Percentiles rank a stretch among this genome's conserved stretches.
These are phyloP conservation scores for Hypomontagnella submonticulosa DNA, from an alignment of 495 filamentous ascomycete genomes.

Conservation along the genomic window DNA sequence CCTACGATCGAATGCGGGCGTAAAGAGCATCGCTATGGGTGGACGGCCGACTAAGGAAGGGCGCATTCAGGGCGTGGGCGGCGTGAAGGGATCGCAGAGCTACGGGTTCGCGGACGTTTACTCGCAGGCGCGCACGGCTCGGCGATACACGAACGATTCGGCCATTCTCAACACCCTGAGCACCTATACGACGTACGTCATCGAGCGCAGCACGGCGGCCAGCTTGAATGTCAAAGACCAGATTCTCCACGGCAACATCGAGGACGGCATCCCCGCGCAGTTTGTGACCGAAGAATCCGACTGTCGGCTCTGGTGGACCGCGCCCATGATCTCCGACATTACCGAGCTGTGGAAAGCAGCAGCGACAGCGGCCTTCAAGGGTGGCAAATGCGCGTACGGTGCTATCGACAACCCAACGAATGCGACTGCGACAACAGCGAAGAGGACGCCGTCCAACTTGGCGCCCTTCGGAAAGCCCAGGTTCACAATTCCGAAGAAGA, in stretches of 20 bases:
- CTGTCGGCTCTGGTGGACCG: conserved; percentile 66
- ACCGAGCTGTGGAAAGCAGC: conserved; percentile 61
- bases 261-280: conserved; percentile 58
- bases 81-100: conserved; percentile 64
- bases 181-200: conserved; percentile 59
- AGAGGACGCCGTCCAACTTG: conserved; percentile 25
- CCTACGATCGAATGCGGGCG: conserved; percentile 64
- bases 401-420: conserved; percentile 28
- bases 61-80: conserved; percentile 73
- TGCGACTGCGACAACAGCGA: conserved; percentile 19
- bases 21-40: conserved; percentile 70
- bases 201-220: conserved; percentile 42
- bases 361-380: conserved; percentile 51
- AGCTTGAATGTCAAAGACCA: conserved; percentile 56
- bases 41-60: conserved; percentile 63
- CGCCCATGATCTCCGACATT: conserved; percentile 59
- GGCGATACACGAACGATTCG: conserved; percentile 46
- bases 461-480: conserved; percentile 41
- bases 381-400: conserved; percentile 49
- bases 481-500: conserved; percentile 33
- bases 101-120: conserved; percentile 42
- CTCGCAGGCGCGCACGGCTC: conserved; percentile 50
- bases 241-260: conserved; percentile 49
- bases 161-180: conserved; percentile 58
- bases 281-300: conserved; percentile 65